Base-by-base conservation (phyloP, 331 rosid species). In the Dryas integrifolia region DNA sequence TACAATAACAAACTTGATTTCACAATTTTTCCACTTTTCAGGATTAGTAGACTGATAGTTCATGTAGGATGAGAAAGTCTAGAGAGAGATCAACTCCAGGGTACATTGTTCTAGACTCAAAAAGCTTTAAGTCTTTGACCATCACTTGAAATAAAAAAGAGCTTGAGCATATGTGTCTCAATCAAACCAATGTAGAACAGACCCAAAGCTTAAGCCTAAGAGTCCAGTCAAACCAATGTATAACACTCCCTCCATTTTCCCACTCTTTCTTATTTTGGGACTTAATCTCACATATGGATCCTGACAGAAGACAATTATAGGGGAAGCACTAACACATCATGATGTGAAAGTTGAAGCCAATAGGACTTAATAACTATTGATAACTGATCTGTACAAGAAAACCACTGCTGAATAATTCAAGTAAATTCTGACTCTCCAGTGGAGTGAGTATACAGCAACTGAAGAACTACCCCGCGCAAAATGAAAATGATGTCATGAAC, bases 381-480 rank as follows among this genome's bases (percentile, higher is more conserved):
- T 5, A 57, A 16, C 5, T 57, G 5, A 58, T 30, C 2, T 9
- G 7, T 38, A 26, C 7, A 11, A 41, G 15, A 58, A 58, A 58
- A 4, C 38, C 76, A 15, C 45, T 58, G 16, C 57, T 55, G 53
- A 35, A 41, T 70, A 55, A 39, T 13, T 70, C 39, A 43, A 24
- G 44, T 56, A 56, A 18, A 41, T 46, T 39, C 24, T 9, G 41
- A 26, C 35, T 46, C 52, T 13, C 41, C 50, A 53, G 52, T 9
- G 4, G 26, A 41, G 55, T 11, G 26, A 43, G 9, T 30, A 5
- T 0, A 67, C 26, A 35, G 13, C 14, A 1, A 24, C 18, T 11
- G 7, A 69, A 69, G 50, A 69, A 69, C 39, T 35, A 41, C 16
- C 61, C 65, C 46, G 8, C 52, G 14, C 35, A 71, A 71, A 71